Percentiles rank a stretch among this genome's conserved stretches.
Evolutionary conservation across 345 rosid genomes (phyloP).

Genomic region (Arabidopsis arenosa): DNA sequence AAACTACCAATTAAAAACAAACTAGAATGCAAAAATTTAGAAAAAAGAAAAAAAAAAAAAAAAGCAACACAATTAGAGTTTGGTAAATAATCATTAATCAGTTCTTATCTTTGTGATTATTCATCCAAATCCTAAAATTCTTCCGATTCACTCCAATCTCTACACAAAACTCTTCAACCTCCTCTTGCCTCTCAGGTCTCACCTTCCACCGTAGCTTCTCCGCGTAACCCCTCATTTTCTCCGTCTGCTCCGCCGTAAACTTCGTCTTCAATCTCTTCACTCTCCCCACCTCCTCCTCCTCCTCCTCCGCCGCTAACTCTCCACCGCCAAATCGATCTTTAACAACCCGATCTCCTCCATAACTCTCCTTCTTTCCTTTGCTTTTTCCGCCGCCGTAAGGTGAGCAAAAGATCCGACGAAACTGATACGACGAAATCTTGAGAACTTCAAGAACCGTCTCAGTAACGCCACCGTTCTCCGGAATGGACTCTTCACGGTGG

Average conservation of each 20-base stretch:
- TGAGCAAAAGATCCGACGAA: conserved; percentile 34
- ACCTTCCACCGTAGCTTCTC: conserved; percentile 74
- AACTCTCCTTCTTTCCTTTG: not conserved
- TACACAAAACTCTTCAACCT: conserved; percentile 58
- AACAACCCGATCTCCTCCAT: not conserved
- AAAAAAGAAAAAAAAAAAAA: not conserved
- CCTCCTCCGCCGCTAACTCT: conserved; percentile 65
- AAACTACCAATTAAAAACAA: not conserved
- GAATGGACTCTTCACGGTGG: conserved; percentile 2
- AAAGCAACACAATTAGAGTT: not conserved
- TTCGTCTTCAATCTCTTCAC: conserved; percentile 68
- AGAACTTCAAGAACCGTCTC: conserved; percentile 29
- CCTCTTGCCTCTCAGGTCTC: conserved; percentile 54
- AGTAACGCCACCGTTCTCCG: not conserved
- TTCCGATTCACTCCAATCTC: conserved; percentile 60
- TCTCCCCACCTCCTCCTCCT: conserved; percentile 45
- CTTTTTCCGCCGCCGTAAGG: conserved; percentile 23
- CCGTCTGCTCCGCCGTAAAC: conserved; percentile 72
- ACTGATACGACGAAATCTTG: conserved; percentile 7
- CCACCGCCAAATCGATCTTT: conserved; percentile 1
- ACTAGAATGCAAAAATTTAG: not conserved
- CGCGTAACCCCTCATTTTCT: conserved; percentile 61
- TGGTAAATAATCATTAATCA: not conserved
- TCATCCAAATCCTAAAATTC: conserved; percentile 79
- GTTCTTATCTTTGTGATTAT: conserved; percentile 64